Conservation (phyloP, 768 basidiomycete genomes). For the Kwoniella sp. region DNA sequence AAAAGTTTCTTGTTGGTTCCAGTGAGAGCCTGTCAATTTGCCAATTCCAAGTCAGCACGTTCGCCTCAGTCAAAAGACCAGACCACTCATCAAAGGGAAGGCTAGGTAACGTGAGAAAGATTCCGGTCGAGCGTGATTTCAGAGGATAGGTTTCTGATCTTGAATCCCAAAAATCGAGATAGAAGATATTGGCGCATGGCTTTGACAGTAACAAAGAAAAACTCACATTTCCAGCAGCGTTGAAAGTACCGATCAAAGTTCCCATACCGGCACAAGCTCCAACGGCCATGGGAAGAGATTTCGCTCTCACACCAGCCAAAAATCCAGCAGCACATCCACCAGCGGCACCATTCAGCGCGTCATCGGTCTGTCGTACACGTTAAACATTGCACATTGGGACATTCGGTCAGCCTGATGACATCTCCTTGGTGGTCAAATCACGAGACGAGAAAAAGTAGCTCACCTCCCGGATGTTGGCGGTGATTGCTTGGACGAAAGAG, state of each 20-base stretch:
- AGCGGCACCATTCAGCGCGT: conserved; percentile 76
- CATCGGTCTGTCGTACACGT: conserved; percentile 62
- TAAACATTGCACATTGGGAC: no score
- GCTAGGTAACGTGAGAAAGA: no score
- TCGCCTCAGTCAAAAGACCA: no score
- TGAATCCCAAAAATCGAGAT: no score
- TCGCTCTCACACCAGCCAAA: conserved; percentile 80
- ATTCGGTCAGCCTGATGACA: no score
- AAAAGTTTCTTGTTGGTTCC: conserved; percentile 45
- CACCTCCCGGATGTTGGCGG: conserved; percentile 74
- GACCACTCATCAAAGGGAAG: no score
- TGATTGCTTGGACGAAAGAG: conserved; percentile 74
- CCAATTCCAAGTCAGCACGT: no score
- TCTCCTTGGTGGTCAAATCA: no score
- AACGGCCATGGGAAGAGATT: conserved; percentile 78
- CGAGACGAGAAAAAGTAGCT: no score
- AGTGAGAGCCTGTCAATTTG: conserved; percentile 47
- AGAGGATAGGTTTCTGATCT: no score
- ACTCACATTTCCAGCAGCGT: conserved; percentile 68
- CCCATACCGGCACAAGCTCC: conserved; percentile 78
- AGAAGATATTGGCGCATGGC: no score
- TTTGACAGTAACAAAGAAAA: background rate
- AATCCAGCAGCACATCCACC: conserved; percentile 94
- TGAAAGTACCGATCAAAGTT: conserved; percentile 75
- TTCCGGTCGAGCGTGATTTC: no score